A percentile compares a stretch with the other conserved stretches of the same genome.
These are phyloP conservation scores for Aspergillus ibericus DNA, from an alignment of 2,329 filamentous ascomycete species.

Conservation along the genomic window DNA sequence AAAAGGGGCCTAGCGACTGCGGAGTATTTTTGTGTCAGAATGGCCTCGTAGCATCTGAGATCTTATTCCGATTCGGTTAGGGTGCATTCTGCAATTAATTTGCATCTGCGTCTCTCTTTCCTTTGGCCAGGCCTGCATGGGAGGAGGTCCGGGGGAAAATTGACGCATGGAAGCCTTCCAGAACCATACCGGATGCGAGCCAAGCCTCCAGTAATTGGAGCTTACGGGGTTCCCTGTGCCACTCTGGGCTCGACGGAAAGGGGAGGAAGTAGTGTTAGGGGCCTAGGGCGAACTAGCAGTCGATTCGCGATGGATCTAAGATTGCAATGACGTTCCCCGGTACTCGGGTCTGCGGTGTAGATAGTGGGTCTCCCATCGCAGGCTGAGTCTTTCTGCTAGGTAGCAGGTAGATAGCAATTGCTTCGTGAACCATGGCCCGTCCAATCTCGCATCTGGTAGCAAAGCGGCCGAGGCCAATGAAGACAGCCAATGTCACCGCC, in stretches of 20 bases:
- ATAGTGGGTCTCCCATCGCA: background rate
- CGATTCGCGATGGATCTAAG: background rate
- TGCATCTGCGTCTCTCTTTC: background rate
- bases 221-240: background rate
- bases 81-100: constrained; percentile 1
- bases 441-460: background rate
- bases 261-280: background rate
- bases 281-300: background rate
- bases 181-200: background rate
- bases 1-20: background rate
- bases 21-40: background rate
- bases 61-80: constrained; percentile 4
- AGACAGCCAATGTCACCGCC: background rate
- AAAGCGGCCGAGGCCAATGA: background rate
- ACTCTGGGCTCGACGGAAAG: background rate
- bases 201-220: background rate
- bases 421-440: background rate
- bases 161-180: constrained; percentile 1
- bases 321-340: background rate
- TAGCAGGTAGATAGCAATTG: background rate
- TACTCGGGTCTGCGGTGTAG: background rate
- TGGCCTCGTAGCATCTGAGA: constrained; percentile 4
- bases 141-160: background rate
- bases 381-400: background rate
- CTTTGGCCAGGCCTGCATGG: background rate